Conservation (phyloP, 768 basidiomycete genomes). For the Lactifluus subvellereus region DNA sequence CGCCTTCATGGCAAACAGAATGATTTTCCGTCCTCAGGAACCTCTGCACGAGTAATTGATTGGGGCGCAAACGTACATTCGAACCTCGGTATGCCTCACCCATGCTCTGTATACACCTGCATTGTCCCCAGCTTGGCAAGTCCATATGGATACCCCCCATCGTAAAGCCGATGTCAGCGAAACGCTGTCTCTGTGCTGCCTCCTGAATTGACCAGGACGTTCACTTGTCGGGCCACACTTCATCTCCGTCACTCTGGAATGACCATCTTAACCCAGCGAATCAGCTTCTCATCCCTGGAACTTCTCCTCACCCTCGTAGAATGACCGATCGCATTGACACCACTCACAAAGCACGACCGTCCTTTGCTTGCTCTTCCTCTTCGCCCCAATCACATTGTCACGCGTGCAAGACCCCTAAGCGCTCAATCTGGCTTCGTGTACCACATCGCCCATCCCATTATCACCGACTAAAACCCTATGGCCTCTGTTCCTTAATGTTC, state of each 20-base stretch:
- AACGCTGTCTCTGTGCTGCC: neutral
- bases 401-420: neutral
- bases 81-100: neutral
- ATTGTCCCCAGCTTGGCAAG: too few relatives aligned
- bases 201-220: neutral
- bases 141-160: neutral
- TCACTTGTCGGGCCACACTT: neutral
- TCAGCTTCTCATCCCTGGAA: neutral
- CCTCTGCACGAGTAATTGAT: too few relatives aligned
- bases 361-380: neutral
- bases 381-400: neutral
- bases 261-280: neutral
- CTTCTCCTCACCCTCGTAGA: neutral
- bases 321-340: neutral
- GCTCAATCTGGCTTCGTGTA: neutral
- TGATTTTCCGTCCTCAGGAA: too few relatives aligned
- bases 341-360: neutral
- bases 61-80: neutral
- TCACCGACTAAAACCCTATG: neutral
- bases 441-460: neutral
- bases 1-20: too few relatives aligned
- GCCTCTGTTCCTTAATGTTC: slow-evolving; percentile 3
- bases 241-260: neutral
- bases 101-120: too few relatives aligned
- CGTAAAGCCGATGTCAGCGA: slow-evolving; percentile 3